Base-by-base conservation (phyloP, 495 filamentous ascomycete species). In the Penicillium crystallinum region DNA sequence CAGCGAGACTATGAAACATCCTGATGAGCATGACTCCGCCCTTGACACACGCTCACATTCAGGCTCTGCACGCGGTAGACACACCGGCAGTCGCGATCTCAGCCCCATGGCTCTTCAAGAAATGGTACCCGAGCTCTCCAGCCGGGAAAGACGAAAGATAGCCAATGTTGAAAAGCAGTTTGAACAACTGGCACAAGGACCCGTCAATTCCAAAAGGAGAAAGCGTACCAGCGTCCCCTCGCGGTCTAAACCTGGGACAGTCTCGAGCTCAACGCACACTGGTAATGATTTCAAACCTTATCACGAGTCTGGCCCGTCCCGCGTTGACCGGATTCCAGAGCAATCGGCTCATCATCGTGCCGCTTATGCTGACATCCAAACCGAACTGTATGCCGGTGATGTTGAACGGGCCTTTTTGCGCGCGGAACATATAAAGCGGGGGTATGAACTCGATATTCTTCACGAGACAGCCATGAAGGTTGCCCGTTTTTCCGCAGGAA, bases 131-230 rank as follows among this genome's bases (percentile, higher is more conserved):
- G 89, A 89, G 61, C 77, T 90, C 5, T 93, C 91, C 5, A 90
- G 87, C 52, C 82, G 91, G 14, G 91, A 97, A 57, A 88, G 88
- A 66, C 81, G 89, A 35, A 97, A 97, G 63, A 81, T 96, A 22
- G 85, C 87, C 17, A 86, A 87, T 66, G 78, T 89, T 14, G 90
- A 97, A 63, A 87, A 89, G 62, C 81, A 80, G 22, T 87, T 85
- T 56, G 77, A 79, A 44, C 71, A 78, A 54, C 62, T 84, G 30
- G 84, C 82, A 57, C 74, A 77, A 17, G 77, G 81, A 29, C 49
- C 58, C 1, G 52, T 55, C 7, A 62, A 70, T 7, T 19, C 43
- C 23, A 73, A 68, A 53, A 71, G 68, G 48, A 79, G 73, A 50
- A 81, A 79, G 49, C 72, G 78, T 18, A 61, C 59, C 7, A 79